These are phyloP conservation scores for Umbelopsis sp. DNA, from an alignment of 192 early-diverging fungal genomes.

Conservation along the genomic window DNA sequence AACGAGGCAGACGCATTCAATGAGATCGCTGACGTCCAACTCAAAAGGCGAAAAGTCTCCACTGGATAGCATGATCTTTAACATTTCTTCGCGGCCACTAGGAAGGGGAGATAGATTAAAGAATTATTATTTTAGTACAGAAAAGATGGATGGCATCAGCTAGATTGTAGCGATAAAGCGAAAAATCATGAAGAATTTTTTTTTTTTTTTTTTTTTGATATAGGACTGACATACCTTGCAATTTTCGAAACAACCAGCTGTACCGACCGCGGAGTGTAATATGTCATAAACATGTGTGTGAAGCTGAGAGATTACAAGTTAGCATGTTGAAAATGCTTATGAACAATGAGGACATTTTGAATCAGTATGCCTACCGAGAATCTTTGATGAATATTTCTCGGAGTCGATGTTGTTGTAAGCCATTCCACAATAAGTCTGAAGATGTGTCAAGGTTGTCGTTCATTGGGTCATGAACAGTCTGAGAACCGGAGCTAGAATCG, in stretches of 20 bases:
- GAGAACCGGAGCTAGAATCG: constrained; percentile 11
- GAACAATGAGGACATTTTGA: background rate
- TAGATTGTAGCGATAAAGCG: background rate
- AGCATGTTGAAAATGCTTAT: background rate
- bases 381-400: constrained; percentile 6
- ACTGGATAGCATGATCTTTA: constrained; percentile 58
- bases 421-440: background rate
- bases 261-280: constrained; percentile 26
- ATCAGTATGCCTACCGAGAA: background rate
- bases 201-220: no score
- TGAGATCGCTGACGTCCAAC: constrained; percentile 59
- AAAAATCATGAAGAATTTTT: background rate
- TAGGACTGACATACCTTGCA: background rate
- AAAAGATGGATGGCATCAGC: background rate
- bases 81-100: constrained; percentile 39
- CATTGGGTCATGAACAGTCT: constrained; percentile 4
- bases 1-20: constrained; percentile 68
- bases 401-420: constrained; percentile 1
- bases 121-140: background rate
- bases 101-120: background rate
- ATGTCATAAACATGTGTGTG: constrained; percentile 31
- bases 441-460: background rate
- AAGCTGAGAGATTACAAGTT: background rate
- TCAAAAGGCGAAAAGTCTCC: constrained; percentile 79
- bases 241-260: background rate